Conservation (phyloP, 2,329 filamentous ascomycete genomes). For the Fusarium hostae region DNA sequence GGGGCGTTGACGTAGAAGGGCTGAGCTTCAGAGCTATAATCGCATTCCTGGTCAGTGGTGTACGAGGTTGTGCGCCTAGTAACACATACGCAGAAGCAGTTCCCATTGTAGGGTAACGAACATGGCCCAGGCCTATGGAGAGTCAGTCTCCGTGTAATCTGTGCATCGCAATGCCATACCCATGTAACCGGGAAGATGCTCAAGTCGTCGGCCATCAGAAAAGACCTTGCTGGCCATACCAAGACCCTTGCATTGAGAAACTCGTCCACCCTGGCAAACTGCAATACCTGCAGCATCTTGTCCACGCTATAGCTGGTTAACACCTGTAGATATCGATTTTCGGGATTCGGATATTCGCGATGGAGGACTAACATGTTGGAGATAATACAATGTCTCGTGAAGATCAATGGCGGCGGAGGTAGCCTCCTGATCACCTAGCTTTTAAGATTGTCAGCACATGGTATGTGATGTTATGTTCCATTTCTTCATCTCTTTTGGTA, state of each 20-base stretch:
- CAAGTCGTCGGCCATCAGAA: slow-evolving; percentile 77
- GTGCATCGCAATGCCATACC: slow-evolving; percentile 54
- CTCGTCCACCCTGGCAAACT: slow-evolving; percentile 79
- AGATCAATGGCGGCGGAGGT: slow-evolving; percentile 69
- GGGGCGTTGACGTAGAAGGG: slow-evolving; percentile 90
- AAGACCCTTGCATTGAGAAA: slow-evolving; percentile 91
- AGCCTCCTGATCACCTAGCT: slow-evolving; percentile 51
- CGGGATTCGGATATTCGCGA: background rate
- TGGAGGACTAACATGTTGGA: slow-evolving; percentile 60
- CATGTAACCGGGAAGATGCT: slow-evolving; percentile 76
- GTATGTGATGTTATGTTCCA: background rate
- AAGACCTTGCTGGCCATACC: slow-evolving; percentile 81
- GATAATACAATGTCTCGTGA: slow-evolving; percentile 77
- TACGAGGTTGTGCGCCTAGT: background rate
- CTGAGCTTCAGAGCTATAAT: slow-evolving; percentile 81
- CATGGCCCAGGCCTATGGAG: slow-evolving; percentile 69
- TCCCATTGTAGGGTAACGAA: slow-evolving; percentile 90
- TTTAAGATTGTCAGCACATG: slow-evolving; percentile 10
- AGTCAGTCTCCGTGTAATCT: slow-evolving; percentile 20
- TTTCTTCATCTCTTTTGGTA: slow-evolving; percentile 17
- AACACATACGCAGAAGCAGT: slow-evolving; percentile 66
- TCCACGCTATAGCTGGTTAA: slow-evolving; percentile 67
- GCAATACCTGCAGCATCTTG: slow-evolving; percentile 92
- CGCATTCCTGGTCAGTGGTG: background rate
- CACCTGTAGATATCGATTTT: slow-evolving; percentile 21